These are phyloP conservation scores for Globisporangium rhizosaccharum DNA, from an alignment of 352 stramenopile species.

Conservation along the genomic window DNA sequence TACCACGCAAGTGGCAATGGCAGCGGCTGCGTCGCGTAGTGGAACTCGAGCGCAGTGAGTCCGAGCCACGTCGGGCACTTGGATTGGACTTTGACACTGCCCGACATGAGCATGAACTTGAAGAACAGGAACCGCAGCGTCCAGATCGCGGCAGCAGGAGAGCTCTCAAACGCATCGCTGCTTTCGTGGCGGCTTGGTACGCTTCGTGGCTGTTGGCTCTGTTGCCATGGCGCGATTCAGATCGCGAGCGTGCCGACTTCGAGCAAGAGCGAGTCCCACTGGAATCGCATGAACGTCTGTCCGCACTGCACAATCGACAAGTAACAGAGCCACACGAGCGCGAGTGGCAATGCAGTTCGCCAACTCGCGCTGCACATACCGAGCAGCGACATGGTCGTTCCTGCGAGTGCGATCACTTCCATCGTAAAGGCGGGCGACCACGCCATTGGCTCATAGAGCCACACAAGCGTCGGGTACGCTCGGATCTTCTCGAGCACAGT, in stretches of 20 bases:
- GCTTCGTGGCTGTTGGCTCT: not conserved
- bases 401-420: conserved; percentile 37
- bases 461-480: conserved; percentile 49
- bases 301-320: conserved; percentile 74
- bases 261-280: conserved; percentile 91
- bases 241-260: conserved; percentile 79
- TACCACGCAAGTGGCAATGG: conserved; percentile 84
- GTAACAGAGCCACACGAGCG: conserved; percentile 55
- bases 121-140: conserved; percentile 87
- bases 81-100: conserved; percentile 89
- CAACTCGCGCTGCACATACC: conserved; percentile 21
- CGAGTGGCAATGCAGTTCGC: conserved; percentile 27
- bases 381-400: conserved; percentile 25
- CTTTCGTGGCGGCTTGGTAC: not conserved
- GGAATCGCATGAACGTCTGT: conserved; percentile 88
- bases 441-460: conserved; percentile 38
- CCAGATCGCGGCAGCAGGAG: conserved; percentile 31
- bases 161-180: conserved; percentile 23
- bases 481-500: conserved; percentile 13
- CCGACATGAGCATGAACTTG: conserved; percentile 94
- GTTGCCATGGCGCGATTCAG: conserved; percentile 39
- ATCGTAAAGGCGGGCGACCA: conserved; percentile 45
- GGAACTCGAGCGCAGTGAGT: conserved; percentile 89
- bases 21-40: conserved; percentile 87
- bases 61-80: conserved; percentile 87